Evolutionary conservation across 345 rosid genomes (phyloP).

Genomic region (Erodium maritimum): DNA sequence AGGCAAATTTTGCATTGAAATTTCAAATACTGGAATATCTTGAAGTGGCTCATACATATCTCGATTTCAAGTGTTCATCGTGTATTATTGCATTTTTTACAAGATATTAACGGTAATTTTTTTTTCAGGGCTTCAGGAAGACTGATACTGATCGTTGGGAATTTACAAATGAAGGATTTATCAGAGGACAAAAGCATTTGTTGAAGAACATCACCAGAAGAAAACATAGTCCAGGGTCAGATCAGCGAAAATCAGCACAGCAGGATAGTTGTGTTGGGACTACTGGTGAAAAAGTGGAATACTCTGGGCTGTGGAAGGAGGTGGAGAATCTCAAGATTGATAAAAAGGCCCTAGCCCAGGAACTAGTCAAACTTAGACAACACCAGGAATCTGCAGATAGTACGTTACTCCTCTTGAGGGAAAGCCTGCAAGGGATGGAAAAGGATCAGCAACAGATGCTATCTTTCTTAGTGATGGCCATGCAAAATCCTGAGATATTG

Average conservation of each 20-base stretch:
- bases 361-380: constrained; percentile 59
- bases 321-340: constrained; percentile 70
- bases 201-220: constrained; percentile 54
- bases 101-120: neutral
- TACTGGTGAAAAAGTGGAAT: constrained; percentile 18
- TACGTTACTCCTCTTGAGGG: constrained; percentile 50
- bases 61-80: too few species aligned
- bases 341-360: constrained; percentile 52
- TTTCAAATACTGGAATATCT: too few species aligned
- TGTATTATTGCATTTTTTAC: too few species aligned
- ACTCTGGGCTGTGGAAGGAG: constrained; percentile 46
- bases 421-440: constrained; percentile 80
- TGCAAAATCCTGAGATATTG: constrained; percentile 73
- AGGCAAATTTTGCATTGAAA: too few species aligned
- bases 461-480: constrained; percentile 80
- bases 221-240: constrained; percentile 48
- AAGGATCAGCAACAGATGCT: constrained; percentile 90
- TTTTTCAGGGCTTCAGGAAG: constrained; percentile 78
- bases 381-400: constrained; percentile 58
- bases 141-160: constrained; percentile 79
- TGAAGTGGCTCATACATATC: too few species aligned
- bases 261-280: constrained; percentile 21
- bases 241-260: constrained; percentile 27
- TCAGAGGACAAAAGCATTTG: constrained; percentile 60
- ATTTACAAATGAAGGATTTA: constrained; percentile 76